Conservation (phyloP, 2,329 filamentous ascomycete species). For the Pezicula neosporulosa region DNA sequence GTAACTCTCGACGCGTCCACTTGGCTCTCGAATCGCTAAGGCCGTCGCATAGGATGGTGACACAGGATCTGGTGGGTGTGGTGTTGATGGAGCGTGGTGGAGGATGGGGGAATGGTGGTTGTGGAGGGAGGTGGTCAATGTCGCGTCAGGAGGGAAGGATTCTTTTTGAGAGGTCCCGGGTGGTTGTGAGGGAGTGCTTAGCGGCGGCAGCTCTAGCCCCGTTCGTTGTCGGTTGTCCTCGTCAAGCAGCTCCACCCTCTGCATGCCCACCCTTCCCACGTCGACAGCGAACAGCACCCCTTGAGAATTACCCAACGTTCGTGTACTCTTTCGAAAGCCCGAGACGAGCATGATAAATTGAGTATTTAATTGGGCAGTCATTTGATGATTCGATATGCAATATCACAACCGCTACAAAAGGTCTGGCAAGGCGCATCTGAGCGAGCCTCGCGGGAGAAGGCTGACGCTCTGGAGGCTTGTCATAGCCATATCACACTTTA, state of each 20-base stretch:
- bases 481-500: too few species aligned
- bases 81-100: slow-evolving; percentile 18
- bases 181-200: too few species aligned
- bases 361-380: not conserved
- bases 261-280: not conserved
- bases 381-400: not conserved
- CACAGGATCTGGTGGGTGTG: slow-evolving; percentile 20
- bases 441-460: not conserved
- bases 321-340: slow-evolving; percentile 1
- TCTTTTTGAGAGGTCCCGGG: too few species aligned
- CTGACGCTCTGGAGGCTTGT: not conserved
- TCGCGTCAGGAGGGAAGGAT: slow-evolving; percentile 18
- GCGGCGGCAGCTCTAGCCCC: too few species aligned
- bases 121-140: slow-evolving; percentile 3
- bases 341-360: not conserved
- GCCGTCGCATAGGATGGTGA: slow-evolving; percentile 27
- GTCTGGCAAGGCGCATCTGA: not conserved
- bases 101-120: slow-evolving; percentile 19
- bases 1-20: slow-evolving; percentile 23
- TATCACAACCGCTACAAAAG: not conserved
- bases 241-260: not conserved
- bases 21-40: slow-evolving; percentile 13
- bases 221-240: too few species aligned
- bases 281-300: not conserved
- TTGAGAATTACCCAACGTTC: not conserved